Evolutionary conservation across 139 green algal genomes (phyloP).

Genomic region (Chlamydomonas schloesseri): DNA sequence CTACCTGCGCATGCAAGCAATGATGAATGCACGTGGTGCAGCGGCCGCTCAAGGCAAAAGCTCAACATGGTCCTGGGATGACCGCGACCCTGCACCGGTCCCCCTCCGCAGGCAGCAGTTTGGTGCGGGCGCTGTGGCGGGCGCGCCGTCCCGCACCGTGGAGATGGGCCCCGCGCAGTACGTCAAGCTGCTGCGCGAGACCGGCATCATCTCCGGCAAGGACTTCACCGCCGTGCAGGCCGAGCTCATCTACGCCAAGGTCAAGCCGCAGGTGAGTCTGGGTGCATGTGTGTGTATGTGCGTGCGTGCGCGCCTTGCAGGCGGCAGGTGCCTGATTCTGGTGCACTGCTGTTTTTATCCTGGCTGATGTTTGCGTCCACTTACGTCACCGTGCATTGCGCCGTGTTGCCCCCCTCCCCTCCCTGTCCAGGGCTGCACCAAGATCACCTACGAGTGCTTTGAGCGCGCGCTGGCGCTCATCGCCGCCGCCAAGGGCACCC

Average conservation of each 20-base stretch:
- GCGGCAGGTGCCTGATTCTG: too few species aligned
- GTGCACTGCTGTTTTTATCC: too few species aligned
- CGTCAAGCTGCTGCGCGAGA: slow-evolving; percentile 77
- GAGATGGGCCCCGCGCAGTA: slow-evolving; percentile 67
- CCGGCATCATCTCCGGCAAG: slow-evolving; percentile 59
- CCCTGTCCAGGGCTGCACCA: slow-evolving; percentile 57
- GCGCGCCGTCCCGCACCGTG: neutral
- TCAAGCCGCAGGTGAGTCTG: slow-evolving; percentile 59
- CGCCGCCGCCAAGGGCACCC: slow-evolving; percentile 57
- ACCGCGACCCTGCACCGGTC: neutral
- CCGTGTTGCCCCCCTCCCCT: neutral
- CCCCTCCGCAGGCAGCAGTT: slow-evolving; percentile 31
- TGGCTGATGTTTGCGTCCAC: too few species aligned
- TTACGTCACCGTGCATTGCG: neutral
- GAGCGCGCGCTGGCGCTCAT: slow-evolving; percentile 61
- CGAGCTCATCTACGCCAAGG: slow-evolving; percentile 78
- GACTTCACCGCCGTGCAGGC: slow-evolving; percentile 42
- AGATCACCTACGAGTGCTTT: slow-evolving; percentile 70
- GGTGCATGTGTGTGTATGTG: neutral
- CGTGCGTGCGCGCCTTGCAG: too few species aligned
- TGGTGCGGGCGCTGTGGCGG: slow-evolving; percentile 32
- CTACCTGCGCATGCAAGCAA: too few species aligned
- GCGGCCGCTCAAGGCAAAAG: too few species aligned
- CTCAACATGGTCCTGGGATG: too few species aligned
- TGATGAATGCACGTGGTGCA: too few species aligned